These are phyloP conservation scores for Astragalus glycyphyllos DNA, from an alignment of 306 rosid genomes.

Conservation along the genomic window DNA sequence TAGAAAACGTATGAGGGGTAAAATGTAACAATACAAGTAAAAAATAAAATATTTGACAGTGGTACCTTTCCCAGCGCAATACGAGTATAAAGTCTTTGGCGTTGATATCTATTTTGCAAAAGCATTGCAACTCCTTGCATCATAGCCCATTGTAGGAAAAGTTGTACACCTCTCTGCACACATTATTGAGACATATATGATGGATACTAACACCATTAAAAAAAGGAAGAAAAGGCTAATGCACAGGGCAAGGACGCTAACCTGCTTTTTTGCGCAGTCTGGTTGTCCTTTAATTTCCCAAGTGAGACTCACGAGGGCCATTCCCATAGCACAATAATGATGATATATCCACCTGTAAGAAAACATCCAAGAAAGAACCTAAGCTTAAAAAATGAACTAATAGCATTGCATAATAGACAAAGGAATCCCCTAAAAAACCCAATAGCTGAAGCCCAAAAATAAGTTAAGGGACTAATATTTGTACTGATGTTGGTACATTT, in stretches of 20 bases:
- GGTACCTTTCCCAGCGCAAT: slow-evolving; percentile 98
- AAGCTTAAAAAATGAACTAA: not conserved
- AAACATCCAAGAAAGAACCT: slow-evolving; percentile 4
- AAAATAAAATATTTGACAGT: slow-evolving; percentile 25
- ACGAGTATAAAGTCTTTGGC: slow-evolving; percentile 97
- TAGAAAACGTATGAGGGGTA: slow-evolving; percentile 9
- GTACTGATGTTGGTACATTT: too few relatives aligned
- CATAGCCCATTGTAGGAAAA: slow-evolving; percentile 98
- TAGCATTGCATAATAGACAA: slow-evolving; percentile 18
- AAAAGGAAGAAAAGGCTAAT: slow-evolving; percentile 22
- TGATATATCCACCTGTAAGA: slow-evolving; percentile 96
- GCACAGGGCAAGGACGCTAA: slow-evolving; percentile 38
- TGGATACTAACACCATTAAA: not conserved
- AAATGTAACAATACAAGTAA: slow-evolving; percentile 29
- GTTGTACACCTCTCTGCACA: slow-evolving; percentile 93
- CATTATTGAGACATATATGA: slow-evolving; percentile 31
- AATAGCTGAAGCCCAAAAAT: slow-evolving; percentile 13
- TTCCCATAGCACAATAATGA: slow-evolving; percentile 94
- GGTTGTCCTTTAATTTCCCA: slow-evolving; percentile 99
- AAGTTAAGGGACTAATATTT: slow-evolving; percentile 13
- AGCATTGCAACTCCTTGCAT: slow-evolving; percentile 99
- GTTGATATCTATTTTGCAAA: slow-evolving; percentile 96
- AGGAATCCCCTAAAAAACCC: slow-evolving; percentile 11
- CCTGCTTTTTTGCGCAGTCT: slow-evolving; percentile 91
- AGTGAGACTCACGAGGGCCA: slow-evolving; percentile 99